phyloP scores from a whole-genome alignment of 2,329 filamentous ascomycete genomes.

The Trichoderma simmonsii region DNA sequence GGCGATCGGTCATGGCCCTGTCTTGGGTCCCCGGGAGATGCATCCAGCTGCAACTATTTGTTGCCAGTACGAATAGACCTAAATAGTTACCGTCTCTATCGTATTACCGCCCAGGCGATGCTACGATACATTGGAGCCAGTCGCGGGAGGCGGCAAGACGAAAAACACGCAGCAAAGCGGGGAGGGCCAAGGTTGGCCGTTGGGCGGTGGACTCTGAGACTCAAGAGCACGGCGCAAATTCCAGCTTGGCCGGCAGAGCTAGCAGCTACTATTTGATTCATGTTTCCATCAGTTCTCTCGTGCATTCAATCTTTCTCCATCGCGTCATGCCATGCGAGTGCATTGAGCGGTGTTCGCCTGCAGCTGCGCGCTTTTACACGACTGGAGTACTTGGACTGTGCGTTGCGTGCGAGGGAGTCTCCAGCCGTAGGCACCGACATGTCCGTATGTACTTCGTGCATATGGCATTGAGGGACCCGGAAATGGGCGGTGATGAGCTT shows the following conservation, averaged over 20 bases:
- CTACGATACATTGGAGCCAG: background rate
- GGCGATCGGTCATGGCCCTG: constrained; percentile 2
- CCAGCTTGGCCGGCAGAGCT: constrained; percentile 1
- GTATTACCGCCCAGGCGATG: background rate
- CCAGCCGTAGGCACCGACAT: too few species aligned
- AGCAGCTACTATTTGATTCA: background rate
- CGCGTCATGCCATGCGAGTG: background rate
- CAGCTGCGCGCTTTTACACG: background rate
- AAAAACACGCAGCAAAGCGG: constrained; percentile 1
- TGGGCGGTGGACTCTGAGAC: background rate
- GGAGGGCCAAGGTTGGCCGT: background rate
- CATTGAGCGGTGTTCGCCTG: constrained; percentile 7
- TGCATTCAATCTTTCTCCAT: background rate
- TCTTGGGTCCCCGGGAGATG: background rate
- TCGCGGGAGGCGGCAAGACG: background rate
- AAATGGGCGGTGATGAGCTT: constrained; percentile 7
- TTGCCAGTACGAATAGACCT: too few species aligned
- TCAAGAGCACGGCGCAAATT: constrained; percentile 2
- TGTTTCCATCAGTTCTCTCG: background rate
- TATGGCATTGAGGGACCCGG: background rate
- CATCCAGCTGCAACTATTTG: background rate
- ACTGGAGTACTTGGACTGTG: background rate
- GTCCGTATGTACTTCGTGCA: too few species aligned
- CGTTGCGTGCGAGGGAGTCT: too few species aligned
- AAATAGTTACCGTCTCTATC: background rate